phyloP scores from a whole-genome alignment of 495 filamentous ascomycete species.

The Penicillium paradoxum region DNA sequence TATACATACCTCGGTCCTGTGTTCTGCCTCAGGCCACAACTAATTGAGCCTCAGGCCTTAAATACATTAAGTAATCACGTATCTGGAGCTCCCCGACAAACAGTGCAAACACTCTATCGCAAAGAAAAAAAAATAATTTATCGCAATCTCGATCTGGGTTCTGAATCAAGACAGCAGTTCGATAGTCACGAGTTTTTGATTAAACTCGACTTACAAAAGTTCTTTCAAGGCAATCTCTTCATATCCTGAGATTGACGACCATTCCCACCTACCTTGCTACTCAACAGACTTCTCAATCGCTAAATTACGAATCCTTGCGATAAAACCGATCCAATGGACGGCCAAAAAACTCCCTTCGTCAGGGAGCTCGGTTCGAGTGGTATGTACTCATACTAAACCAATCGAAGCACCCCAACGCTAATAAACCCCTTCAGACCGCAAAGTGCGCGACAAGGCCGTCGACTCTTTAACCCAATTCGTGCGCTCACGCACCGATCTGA shows the following conservation, averaged over 20 bases:
- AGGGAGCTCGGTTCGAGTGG: constrained; percentile 74
- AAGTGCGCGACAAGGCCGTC: constrained; percentile 75
- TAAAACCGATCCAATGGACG: constrained; percentile 36
- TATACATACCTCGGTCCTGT: too few species aligned
- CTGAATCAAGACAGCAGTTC: constrained; percentile 8
- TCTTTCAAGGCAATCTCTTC: background rate
- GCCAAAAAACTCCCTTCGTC: constrained; percentile 62
- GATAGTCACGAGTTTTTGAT: constrained; percentile 1
- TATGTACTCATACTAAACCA: constrained; percentile 29
- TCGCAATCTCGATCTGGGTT: constrained; percentile 17
- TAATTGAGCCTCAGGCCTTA: background rate
- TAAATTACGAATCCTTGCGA: constrained; percentile 4
- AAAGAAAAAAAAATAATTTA: constrained; percentile 36
- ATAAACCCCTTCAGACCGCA: constrained; percentile 56
- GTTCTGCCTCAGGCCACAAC: too few species aligned
- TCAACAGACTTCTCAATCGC: background rate
- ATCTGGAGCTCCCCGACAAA: constrained; percentile 20
- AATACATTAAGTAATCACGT: background rate
- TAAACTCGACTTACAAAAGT: background rate
- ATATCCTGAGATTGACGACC: background rate
- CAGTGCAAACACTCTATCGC: constrained; percentile 32
- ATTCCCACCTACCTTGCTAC: background rate
- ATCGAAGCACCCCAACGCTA: constrained; percentile 1
- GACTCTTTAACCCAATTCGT: constrained; percentile 76
- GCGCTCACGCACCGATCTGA: constrained; percentile 58